These are phyloP conservation scores for Trichothecium sympodiale DNA, from an alignment of 2,329 filamentous ascomycete genomes.

Conservation along the genomic window DNA sequence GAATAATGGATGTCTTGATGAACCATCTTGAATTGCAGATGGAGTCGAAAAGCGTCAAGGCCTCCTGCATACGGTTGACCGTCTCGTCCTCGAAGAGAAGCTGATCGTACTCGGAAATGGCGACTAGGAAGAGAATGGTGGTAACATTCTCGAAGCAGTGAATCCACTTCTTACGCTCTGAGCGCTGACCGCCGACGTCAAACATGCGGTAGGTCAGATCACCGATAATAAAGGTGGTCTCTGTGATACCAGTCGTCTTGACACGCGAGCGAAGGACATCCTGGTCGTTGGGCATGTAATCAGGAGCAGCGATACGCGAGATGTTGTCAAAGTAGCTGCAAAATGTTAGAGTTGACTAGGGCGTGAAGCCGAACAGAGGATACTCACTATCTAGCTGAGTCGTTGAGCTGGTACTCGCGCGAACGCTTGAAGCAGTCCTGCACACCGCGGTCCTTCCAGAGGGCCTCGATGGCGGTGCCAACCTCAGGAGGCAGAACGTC, in stretches of 20 bases:
- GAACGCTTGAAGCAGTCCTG: constrained; percentile 94
- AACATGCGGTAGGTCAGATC: constrained; percentile 96
- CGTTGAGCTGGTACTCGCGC: constrained; percentile 91
- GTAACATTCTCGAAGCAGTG: constrained; percentile 98
- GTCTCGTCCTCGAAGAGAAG: constrained; percentile 93
- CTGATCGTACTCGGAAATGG: constrained; percentile 96
- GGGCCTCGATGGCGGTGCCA: constrained; percentile 78
- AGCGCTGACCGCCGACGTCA: constrained; percentile 90
- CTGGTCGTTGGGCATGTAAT: constrained; percentile 92
- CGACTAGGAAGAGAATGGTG: constrained; percentile 90
- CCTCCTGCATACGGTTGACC: constrained; percentile 89
- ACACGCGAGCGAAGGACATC: constrained; percentile 92
- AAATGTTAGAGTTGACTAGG: constrained; percentile 27
- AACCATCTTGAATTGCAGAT: constrained; percentile 87
- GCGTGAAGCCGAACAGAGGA: neutral
- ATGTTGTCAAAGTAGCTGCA: constrained; percentile 90
- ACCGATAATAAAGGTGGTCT: constrained; percentile 91
- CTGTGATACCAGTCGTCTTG: constrained; percentile 95
- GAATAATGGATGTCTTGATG: constrained; percentile 78
- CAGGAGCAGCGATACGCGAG: constrained; percentile 76
- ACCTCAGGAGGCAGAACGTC: constrained; percentile 91
- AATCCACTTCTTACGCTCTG: constrained; percentile 98
- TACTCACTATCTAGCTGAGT: constrained; percentile 88
- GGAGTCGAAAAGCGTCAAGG: constrained; percentile 75
- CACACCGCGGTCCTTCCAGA: constrained; percentile 89